Evolutionary conservation across 2,329 filamentous ascomycete species (phyloP).

Genomic region (Gaeumannomyces tritici): DNA sequence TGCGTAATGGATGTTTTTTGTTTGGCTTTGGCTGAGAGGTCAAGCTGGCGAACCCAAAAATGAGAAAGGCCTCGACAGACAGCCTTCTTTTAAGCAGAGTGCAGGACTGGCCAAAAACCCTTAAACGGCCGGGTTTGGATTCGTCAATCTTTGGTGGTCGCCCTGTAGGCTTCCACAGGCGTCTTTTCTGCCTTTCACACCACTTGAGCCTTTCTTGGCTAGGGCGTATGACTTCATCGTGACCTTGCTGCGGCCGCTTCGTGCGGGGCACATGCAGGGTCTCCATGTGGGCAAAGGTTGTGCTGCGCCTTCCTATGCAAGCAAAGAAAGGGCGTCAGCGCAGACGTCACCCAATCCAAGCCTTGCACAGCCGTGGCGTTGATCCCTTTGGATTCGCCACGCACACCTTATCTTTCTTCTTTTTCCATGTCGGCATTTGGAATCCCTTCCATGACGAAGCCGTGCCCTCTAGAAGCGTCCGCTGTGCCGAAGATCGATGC

Average conservation of each 20-base stretch:
- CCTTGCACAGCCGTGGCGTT: background rate
- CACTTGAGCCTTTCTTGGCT: background rate
- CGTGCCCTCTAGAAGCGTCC: background rate
- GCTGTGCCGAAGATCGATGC: background rate
- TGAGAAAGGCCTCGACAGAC: too few relatives aligned
- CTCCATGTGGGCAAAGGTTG: too few relatives aligned
- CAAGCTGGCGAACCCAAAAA: background rate
- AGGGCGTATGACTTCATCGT: constrained; percentile 1
- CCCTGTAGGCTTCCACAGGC: background rate
- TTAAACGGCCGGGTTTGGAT: background rate
- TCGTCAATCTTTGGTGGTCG: background rate
- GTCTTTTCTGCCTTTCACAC: background rate
- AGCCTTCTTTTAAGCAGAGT: background rate
- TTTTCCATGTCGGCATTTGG: background rate
- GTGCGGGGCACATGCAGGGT: background rate
- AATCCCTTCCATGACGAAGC: background rate
- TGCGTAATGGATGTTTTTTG: background rate
- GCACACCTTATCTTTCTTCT: background rate
- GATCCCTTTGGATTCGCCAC: background rate
- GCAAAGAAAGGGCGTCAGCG: background rate
- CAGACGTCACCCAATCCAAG: background rate
- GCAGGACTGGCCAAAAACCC: background rate
- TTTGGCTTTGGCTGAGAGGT: background rate
- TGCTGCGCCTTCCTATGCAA: too few relatives aligned
- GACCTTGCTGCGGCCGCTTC: background rate